Conservation (phyloP, 805 yeast species). For the Tetrapisispora nanseiensis region DNA sequence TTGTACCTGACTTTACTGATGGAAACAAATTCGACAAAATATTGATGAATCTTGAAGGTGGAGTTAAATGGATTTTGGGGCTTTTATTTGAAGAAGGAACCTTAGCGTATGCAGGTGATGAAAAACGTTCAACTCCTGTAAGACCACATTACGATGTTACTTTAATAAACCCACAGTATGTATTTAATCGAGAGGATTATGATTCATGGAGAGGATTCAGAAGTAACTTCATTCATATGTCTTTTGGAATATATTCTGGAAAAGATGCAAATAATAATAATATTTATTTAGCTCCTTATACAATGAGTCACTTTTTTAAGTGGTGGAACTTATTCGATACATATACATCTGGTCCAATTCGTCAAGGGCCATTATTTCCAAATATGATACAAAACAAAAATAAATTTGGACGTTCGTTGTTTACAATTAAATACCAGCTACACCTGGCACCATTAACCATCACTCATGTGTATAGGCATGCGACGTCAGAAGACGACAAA, state of each 20-base stretch:
- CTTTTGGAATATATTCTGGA: slow-evolving; percentile 31
- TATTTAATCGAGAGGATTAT: slow-evolving; percentile 34
- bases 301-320: slow-evolving; percentile 52
- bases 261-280: slow-evolving; percentile 45
- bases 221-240: slow-evolving; percentile 53
- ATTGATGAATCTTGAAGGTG: slow-evolving; percentile 52
- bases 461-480: slow-evolving; percentile 59
- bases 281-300: slow-evolving; percentile 62
- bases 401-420: slow-evolving; percentile 60
- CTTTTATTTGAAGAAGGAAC: slow-evolving; percentile 59
- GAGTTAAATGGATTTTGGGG: slow-evolving; percentile 72
- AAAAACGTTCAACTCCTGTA: slow-evolving; percentile 39
- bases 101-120: slow-evolving; percentile 27
- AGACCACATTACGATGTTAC: slow-evolving; percentile 55
- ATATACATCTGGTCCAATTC: slow-evolving; percentile 66
- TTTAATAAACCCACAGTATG: slow-evolving; percentile 46
- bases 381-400: slow-evolving; percentile 35
- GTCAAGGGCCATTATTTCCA: slow-evolving; percentile 61
- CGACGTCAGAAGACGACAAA: slow-evolving; percentile 38
- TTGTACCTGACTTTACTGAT: slow-evolving; percentile 37
- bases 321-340: slow-evolving; percentile 83
- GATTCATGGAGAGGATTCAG: slow-evolving; percentile 56
- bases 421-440: slow-evolving; percentile 66
- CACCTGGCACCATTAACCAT: slow-evolving; percentile 56
- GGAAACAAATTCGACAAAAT: slow-evolving; percentile 33